phyloP scores from a whole-genome alignment of 2,329 filamentous ascomycete genomes.

The Stachybotrys echinatus region DNA sequence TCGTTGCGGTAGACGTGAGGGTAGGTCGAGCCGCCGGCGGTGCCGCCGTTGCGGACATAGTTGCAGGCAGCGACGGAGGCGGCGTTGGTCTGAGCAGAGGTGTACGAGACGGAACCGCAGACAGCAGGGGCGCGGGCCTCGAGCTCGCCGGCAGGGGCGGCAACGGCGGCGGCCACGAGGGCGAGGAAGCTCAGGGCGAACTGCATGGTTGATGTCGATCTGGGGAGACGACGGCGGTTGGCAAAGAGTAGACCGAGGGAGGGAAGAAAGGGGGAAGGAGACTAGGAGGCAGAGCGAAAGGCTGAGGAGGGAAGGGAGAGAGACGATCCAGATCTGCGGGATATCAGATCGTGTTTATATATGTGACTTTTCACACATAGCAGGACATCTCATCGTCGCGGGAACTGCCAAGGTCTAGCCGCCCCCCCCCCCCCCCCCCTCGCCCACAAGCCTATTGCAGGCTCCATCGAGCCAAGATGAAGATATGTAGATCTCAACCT shows the following conservation, averaged over 20 bases:
- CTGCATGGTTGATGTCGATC: conserved; percentile 13
- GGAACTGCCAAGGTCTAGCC: neutral
- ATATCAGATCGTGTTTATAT: neutral
- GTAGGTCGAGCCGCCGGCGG: conserved; percentile 24
- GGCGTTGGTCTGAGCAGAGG: conserved; percentile 17
- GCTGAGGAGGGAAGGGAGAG: neutral
- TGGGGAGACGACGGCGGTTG: too few species aligned
- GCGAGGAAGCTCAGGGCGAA: conserved; percentile 18
- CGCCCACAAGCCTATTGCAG: too few species aligned
- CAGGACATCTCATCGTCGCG: neutral
- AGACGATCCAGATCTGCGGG: neutral
- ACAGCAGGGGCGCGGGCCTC: conserved; percentile 16
- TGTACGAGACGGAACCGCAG: conserved; percentile 24
- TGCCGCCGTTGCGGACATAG: conserved; percentile 13
- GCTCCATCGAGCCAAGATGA: too few species aligned
- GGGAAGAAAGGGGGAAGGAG: neutral
- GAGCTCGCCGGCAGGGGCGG: conserved; percentile 16
- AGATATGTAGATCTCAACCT: too few species aligned
- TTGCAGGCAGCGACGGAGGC: conserved; percentile 21
- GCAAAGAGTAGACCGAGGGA: too few species aligned
- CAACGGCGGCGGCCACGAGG: conserved; percentile 20
- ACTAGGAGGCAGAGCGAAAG: neutral
- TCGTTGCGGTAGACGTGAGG: conserved; percentile 33
- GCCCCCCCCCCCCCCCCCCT: too few species aligned
- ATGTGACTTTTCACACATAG: neutral